Evolutionary conservation across 371 early-diverging fungal species (phyloP).

Genomic region (Batrachochytrium dendrobatidis): DNA sequence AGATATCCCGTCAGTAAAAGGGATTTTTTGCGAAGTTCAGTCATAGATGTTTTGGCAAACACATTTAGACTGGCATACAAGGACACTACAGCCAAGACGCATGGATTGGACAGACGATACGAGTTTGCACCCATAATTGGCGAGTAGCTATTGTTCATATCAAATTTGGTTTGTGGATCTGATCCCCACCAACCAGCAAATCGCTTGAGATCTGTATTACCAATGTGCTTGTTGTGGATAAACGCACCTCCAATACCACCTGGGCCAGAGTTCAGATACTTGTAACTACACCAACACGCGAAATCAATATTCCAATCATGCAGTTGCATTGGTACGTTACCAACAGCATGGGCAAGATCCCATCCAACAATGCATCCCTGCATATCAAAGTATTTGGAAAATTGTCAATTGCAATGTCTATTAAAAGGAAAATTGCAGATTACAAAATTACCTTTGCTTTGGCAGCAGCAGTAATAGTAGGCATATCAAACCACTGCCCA

Average conservation of each 20-base stretch:
- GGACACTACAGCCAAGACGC: slow-evolving; percentile 60
- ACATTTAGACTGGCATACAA: slow-evolving; percentile 73
- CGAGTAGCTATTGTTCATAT: slow-evolving; percentile 50
- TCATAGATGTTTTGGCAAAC: slow-evolving; percentile 66
- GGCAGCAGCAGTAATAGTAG: slow-evolving; percentile 73
- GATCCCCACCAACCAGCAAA: slow-evolving; percentile 96
- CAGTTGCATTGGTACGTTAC: slow-evolving; percentile 79
- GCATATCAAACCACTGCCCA: slow-evolving; percentile 88
- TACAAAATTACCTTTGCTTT: slow-evolving; percentile 57
- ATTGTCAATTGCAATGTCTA: neutral
- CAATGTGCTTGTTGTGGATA: slow-evolving; percentile 69
- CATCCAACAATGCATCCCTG: slow-evolving; percentile 88
- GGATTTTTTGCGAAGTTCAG: slow-evolving; percentile 63
- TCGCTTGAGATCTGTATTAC: slow-evolving; percentile 32
- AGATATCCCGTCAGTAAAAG: slow-evolving; percentile 73
- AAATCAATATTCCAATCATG: slow-evolving; percentile 97
- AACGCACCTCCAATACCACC: slow-evolving; percentile 89
- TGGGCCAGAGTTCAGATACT: slow-evolving; percentile 92
- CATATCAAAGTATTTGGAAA: neutral
- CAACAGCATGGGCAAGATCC: slow-evolving; percentile 95
- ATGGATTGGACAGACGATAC: slow-evolving; percentile 86
- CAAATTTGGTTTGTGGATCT: slow-evolving; percentile 45
- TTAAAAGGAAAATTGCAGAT: neutral
- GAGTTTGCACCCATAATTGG: slow-evolving; percentile 77
- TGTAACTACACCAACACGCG: slow-evolving; percentile 98